These are phyloP conservation scores for Fusarium torulosum DNA, from an alignment of 2,329 filamentous ascomycete species.

Conservation along the genomic window DNA sequence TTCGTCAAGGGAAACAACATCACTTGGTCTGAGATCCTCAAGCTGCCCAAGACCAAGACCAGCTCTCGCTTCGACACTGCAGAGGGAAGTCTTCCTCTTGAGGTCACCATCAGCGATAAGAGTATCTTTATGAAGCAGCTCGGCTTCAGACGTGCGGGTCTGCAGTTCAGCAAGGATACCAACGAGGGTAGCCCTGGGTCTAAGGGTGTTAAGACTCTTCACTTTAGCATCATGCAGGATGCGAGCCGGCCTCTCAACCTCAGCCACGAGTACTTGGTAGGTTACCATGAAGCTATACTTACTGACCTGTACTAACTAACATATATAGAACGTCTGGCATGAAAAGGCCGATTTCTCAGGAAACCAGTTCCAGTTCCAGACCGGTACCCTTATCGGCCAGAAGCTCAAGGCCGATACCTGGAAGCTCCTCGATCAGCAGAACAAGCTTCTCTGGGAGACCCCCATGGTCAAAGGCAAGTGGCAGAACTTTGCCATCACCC, in stretches of 20 bases:
- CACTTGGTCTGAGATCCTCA: slow-evolving; percentile 63
- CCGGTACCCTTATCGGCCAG: slow-evolving; percentile 63
- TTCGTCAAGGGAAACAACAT: slow-evolving; percentile 67
- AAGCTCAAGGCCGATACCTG: slow-evolving; percentile 54
- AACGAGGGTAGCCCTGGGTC: slow-evolving; percentile 64
- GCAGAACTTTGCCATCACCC: slow-evolving; percentile 72
- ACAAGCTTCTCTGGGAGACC: slow-evolving; percentile 63
- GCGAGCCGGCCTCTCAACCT: slow-evolving; percentile 64
- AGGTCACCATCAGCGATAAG: slow-evolving; percentile 68
- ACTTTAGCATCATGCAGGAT: slow-evolving; percentile 70
- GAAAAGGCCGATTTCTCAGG: slow-evolving; percentile 61
- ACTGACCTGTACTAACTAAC: slow-evolving; percentile 1
- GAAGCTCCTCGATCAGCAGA: slow-evolving; percentile 62
- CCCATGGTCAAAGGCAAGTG: slow-evolving; percentile 64
- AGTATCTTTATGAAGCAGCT: slow-evolving; percentile 71
- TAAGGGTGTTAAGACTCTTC: slow-evolving; percentile 69
- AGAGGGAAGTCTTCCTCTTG: slow-evolving; percentile 58
- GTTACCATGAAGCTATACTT: rapidly evolving
- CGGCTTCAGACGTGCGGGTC: slow-evolving; percentile 68
- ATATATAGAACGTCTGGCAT: slow-evolving; percentile 56
- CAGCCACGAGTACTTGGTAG: slow-evolving; percentile 71
- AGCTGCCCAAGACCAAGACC: slow-evolving; percentile 55
- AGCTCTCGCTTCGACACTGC: slow-evolving; percentile 56
- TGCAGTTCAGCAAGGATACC: slow-evolving; percentile 40
- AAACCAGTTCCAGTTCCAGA: slow-evolving; percentile 68